phyloP scores from a whole-genome alignment of 2,329 filamentous ascomycete genomes.

The Xylariaceae sp. region DNA sequence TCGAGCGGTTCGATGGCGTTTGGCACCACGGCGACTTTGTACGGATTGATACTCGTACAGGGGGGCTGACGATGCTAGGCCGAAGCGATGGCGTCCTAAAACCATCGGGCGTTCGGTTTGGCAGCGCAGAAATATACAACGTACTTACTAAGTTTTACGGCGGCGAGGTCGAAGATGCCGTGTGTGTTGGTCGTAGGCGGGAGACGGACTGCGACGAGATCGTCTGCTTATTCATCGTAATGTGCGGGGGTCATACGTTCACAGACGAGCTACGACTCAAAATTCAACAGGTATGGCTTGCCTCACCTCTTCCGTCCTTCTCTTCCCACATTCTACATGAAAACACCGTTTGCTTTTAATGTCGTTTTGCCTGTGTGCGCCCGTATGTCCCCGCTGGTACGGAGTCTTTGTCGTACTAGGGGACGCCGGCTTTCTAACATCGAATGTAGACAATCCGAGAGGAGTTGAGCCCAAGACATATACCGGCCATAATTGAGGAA shows the following conservation, averaged over 20 bases:
- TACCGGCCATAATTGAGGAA: conserved; percentile 77
- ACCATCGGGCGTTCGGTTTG: conserved; percentile 85
- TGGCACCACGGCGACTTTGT: conserved; percentile 98
- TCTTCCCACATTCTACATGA: not conserved
- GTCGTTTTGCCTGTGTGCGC: too few relatives aligned
- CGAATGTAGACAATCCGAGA: conserved; percentile 53
- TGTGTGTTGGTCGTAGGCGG: conserved; percentile 77
- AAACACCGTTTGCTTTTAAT: too few relatives aligned
- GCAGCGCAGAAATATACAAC: conserved; percentile 94
- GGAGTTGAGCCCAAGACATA: conserved; percentile 84
- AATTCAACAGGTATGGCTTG: conserved; percentile 51
- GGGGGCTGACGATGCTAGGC: conserved; percentile 85
- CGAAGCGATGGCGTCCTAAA: conserved; percentile 91
- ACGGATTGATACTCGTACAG: conserved; percentile 60
- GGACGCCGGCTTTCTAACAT: not conserved
- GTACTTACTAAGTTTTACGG: conserved; percentile 81
- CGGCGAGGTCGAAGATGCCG: conserved; percentile 72
- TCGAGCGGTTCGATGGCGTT: conserved; percentile 70
- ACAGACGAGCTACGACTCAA: conserved; percentile 54
- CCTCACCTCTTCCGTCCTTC: too few relatives aligned
- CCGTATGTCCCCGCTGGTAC: too few relatives aligned
- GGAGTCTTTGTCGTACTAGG: too few relatives aligned
- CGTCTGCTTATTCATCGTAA: conserved; percentile 83
- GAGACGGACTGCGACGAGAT: conserved; percentile 74
- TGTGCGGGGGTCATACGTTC: conserved; percentile 57